Evolutionary conservation across 83 land plant genomes (phyloP).

Genomic region (Picea abies): DNA sequence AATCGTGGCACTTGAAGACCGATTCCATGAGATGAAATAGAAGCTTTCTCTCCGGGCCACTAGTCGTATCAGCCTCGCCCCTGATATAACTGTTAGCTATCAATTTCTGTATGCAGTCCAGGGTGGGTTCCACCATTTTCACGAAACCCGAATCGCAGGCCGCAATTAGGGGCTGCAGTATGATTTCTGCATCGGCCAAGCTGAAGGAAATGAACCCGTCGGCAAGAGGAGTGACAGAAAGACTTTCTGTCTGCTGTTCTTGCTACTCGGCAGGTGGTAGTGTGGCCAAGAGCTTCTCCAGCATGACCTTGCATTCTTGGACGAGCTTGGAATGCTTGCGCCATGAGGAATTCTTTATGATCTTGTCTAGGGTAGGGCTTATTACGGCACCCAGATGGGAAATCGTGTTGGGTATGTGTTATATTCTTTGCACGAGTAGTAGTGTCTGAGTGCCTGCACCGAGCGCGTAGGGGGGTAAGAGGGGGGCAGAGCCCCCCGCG

Average conservation of each 20-base stretch:
- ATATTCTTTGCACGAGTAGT: too few species aligned
- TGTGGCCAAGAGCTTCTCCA: slow-evolving; percentile 43
- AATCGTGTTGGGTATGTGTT: too few species aligned
- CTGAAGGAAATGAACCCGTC: slow-evolving; percentile 36
- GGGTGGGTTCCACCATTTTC: slow-evolving; percentile 70
- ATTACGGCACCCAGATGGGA: slow-evolving; percentile 26
- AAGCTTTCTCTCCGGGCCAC: slow-evolving; percentile 43
- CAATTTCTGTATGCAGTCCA: slow-evolving; percentile 73
- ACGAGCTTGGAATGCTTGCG: slow-evolving; percentile 88
- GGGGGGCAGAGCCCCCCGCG: too few species aligned
- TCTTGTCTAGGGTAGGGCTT: slow-evolving; percentile 62
- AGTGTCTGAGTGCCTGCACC: too few species aligned
- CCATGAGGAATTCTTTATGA: slow-evolving; percentile 86
- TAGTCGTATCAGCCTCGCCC: slow-evolving; percentile 76
- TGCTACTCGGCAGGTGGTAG: slow-evolving; percentile 10
- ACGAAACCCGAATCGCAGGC: slow-evolving; percentile 46
- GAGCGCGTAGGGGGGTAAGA: too few species aligned
- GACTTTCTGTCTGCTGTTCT: background rate
- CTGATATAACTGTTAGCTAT: slow-evolving; percentile 62
- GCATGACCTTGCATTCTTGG: slow-evolving; percentile 67
- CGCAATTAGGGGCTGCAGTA: slow-evolving; percentile 64
- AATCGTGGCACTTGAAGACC: slow-evolving; percentile 70
- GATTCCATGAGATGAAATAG: slow-evolving; percentile 52
- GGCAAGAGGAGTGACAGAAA: slow-evolving; percentile 26
- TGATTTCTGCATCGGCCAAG: slow-evolving; percentile 55